Percentiles rank a stretch among this genome's conserved stretches.
Evolutionary conservation across 345 rosid genomes (phyloP).

Genomic region (Camelina neglecta): DNA sequence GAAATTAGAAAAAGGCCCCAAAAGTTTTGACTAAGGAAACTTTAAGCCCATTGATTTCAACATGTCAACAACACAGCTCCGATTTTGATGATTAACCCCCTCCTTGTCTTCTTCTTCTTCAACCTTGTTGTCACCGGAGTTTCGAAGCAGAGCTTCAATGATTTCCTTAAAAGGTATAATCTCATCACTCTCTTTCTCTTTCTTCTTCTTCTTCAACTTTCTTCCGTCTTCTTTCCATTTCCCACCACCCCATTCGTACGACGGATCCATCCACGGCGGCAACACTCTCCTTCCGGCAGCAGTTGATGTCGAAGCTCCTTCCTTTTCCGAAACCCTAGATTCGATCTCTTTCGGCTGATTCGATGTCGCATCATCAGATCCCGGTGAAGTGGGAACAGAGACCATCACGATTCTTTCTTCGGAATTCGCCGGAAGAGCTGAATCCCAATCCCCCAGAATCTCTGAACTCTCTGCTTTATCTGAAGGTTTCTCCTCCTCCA

Average conservation of each 20-base stretch:
- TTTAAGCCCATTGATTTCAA: not conserved
- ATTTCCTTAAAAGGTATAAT: not conserved
- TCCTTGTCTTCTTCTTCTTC: not conserved
- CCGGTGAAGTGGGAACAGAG: constrained; percentile 4
- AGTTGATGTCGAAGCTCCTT: not conserved
- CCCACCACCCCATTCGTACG: constrained; percentile 32
- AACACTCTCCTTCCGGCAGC: constrained; percentile 11
- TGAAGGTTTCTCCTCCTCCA: not conserved
- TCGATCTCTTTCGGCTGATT: not conserved
- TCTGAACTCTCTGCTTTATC: not conserved
- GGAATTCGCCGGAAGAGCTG: not conserved
- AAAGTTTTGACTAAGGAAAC: not conserved
- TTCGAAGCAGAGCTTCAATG: constrained; percentile 4
- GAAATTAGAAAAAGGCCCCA: no score
- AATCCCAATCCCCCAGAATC: constrained; percentile 9
- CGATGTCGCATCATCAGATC: not conserved
- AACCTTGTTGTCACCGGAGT: not conserved
- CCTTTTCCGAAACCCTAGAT: constrained; percentile 7
- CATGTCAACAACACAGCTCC: not conserved
- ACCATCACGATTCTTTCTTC: not conserved
- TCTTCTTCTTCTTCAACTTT: not conserved
- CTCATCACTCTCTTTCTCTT: not conserved
- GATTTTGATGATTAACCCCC: not conserved
- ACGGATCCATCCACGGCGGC: constrained; percentile 24
- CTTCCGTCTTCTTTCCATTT: constrained; percentile 33